phyloP scores from a whole-genome alignment of 495 filamentous ascomycete species.

The Corynascus novoguineensis region DNA sequence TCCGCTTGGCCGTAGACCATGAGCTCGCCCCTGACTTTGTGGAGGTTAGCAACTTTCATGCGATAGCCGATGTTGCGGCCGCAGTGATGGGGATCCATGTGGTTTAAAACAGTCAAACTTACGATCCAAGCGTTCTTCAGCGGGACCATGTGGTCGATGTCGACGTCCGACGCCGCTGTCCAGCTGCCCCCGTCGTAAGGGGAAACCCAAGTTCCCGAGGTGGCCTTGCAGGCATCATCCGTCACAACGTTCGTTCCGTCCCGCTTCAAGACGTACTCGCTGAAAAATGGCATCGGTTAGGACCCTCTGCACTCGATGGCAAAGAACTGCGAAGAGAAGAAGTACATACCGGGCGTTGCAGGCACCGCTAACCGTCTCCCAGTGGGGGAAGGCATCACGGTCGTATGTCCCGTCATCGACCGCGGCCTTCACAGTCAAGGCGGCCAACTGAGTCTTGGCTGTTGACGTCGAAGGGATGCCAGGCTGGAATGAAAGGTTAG shows the following conservation, averaged over 20 bases:
- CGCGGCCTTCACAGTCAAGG: constrained; percentile 49
- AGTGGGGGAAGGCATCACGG: constrained; percentile 62
- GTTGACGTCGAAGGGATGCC: constrained; percentile 52
- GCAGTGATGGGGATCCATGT: background rate
- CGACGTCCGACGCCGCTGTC: constrained; percentile 59
- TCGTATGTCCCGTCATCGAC: constrained; percentile 51
- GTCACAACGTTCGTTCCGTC: constrained; percentile 56
- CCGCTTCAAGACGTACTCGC: constrained; percentile 63
- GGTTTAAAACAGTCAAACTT: constrained; percentile 5
- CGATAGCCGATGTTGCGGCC: too few relatives aligned
- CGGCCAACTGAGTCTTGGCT: constrained; percentile 51
- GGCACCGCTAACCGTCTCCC: constrained; percentile 56
- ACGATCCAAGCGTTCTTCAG: constrained; percentile 70
- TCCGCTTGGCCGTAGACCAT: constrained; percentile 59
- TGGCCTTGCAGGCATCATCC: constrained; percentile 49
- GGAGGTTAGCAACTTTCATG: background rate
- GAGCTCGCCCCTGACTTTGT: constrained; percentile 44
- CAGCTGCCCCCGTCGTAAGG: constrained; percentile 67
- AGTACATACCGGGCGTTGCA: constrained; percentile 49
- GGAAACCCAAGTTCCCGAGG: constrained; percentile 56
- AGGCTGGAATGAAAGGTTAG: constrained; percentile 33
- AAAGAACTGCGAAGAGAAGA: too few relatives aligned
- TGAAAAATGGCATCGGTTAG: too few relatives aligned
- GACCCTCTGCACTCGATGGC: too few relatives aligned
- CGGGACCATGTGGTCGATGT: constrained; percentile 74